phyloP scores from a whole-genome alignment of 1,139 yeast genomes.

The Lodderomyces metapsilosis region DNA sequence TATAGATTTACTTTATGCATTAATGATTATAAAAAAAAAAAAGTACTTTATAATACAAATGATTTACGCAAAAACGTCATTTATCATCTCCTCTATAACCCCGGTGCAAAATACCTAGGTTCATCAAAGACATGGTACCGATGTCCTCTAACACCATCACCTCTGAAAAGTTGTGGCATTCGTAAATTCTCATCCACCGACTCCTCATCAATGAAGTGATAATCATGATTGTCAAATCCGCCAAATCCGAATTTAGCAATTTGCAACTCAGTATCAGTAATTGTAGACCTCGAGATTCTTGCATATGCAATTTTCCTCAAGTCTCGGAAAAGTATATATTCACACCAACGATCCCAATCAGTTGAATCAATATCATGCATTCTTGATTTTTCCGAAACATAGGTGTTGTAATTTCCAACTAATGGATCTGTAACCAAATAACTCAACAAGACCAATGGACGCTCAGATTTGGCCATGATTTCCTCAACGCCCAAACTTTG shows the following conservation, averaged over 20 bases:
- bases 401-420: constrained; percentile 87
- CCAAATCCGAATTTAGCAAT: constrained; percentile 81
- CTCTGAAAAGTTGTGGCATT: constrained; percentile 81
- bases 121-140: constrained; percentile 91
- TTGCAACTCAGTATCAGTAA: constrained; percentile 95
- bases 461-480: constrained; percentile 73
- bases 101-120: constrained; percentile 67
- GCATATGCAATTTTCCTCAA: constrained; percentile 91
- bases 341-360: constrained; percentile 99
- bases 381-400: constrained; percentile 78
- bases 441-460: constrained; percentile 82
- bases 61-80: no score
- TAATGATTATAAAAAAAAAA: background rate
- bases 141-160: constrained; percentile 95
- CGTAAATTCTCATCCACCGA: constrained; percentile 61
- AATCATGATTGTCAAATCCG: constrained; percentile 36
- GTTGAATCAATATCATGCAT: constrained; percentile 92
- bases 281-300: constrained; percentile 86
- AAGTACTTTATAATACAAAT: background rate
- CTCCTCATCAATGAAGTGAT: constrained; percentile 49
- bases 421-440: constrained; percentile 86
- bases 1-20: constrained; percentile 2
- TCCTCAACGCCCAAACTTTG: constrained; percentile 77
- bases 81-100: no score
- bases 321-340: constrained; percentile 85